These are phyloP conservation scores for Alternaria triticina DNA, from an alignment of 2,329 filamentous ascomycete species.

Conservation along the genomic window DNA sequence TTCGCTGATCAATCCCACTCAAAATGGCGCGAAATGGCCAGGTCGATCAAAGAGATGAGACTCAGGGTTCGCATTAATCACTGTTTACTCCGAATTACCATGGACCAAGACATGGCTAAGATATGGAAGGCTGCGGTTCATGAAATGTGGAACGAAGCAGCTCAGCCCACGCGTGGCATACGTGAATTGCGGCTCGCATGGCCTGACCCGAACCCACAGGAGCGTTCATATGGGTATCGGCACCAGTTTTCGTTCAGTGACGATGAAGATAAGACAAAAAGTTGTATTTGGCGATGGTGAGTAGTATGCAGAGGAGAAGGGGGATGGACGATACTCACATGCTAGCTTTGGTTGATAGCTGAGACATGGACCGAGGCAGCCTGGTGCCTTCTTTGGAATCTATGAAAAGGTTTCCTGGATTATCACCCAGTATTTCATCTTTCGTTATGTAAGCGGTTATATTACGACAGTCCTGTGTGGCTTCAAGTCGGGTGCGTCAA, in stretches of 20 bases:
- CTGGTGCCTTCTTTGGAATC: neutral
- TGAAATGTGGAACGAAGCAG: neutral
- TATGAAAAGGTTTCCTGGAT: neutral
- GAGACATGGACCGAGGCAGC: neutral
- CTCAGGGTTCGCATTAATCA: neutral
- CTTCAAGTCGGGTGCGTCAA: neutral
- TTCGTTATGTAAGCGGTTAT: neutral
- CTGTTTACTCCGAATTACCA: neutral
- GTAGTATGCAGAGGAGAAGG: no score
- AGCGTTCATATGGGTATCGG: neutral
- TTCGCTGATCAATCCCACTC: neutral
- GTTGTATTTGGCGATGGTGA: neutral
- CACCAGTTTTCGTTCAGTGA: neutral
- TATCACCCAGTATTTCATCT: neutral
- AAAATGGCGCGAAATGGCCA: neutral
- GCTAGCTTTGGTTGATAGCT: neutral
- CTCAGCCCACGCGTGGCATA: neutral
- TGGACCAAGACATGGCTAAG: neutral
- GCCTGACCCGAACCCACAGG: neutral
- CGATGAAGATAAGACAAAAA: neutral
- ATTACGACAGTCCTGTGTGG: neutral
- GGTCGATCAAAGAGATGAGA: neutral
- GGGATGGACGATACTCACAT: neutral
- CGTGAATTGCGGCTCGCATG: neutral
- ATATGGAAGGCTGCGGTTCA: neutral